Conservation (phyloP, 2,329 filamentous ascomycete genomes). For the Truncatella angustata region DNA sequence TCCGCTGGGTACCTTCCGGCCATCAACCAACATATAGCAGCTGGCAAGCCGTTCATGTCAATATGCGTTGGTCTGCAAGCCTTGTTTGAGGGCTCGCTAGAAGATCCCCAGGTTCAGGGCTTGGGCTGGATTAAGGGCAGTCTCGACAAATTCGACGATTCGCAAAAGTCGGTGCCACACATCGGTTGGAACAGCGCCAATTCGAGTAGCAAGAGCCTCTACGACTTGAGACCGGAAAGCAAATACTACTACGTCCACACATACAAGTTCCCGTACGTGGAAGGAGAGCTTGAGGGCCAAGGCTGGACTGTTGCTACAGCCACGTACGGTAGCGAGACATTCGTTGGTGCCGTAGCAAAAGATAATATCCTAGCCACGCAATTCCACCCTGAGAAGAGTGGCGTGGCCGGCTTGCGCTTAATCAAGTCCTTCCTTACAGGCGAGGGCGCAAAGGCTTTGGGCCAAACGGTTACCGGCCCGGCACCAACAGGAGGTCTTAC, state of each 20-base stretch:
- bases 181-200: slow-evolving; percentile 97
- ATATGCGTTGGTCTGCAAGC: slow-evolving; percentile 95
- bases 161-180: slow-evolving; percentile 88
- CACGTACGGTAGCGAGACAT: slow-evolving; percentile 82
- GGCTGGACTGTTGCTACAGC: slow-evolving; percentile 94
- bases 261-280: slow-evolving; percentile 76
- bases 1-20: slow-evolving; percentile 81
- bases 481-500: slow-evolving; percentile 68
- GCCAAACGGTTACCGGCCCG: slow-evolving; percentile 26
- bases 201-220: slow-evolving; percentile 59
- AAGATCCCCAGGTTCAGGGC: slow-evolving; percentile 70
- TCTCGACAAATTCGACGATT: slow-evolving; percentile 74
- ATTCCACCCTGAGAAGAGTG: slow-evolving; percentile 97
- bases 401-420: slow-evolving; percentile 80
- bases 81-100: slow-evolving; percentile 81
- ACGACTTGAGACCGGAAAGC: slow-evolving; percentile 73
- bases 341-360: slow-evolving; percentile 84
- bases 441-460: slow-evolving; percentile 53
- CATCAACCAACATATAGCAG: slow-evolving; percentile 76
- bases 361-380: slow-evolving; percentile 89
- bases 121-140: slow-evolving; percentile 70
- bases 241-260: slow-evolving; percentile 99
- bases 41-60: slow-evolving; percentile 96
- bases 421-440: slow-evolving; percentile 85
- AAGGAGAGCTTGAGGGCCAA: slow-evolving; percentile 70